Percentiles rank a stretch among this genome's conserved stretches.
These are phyloP conservation scores for Heterobasidion irregulare DNA, from an alignment of 1,284 basidiomycete species.

Conservation along the genomic window DNA sequence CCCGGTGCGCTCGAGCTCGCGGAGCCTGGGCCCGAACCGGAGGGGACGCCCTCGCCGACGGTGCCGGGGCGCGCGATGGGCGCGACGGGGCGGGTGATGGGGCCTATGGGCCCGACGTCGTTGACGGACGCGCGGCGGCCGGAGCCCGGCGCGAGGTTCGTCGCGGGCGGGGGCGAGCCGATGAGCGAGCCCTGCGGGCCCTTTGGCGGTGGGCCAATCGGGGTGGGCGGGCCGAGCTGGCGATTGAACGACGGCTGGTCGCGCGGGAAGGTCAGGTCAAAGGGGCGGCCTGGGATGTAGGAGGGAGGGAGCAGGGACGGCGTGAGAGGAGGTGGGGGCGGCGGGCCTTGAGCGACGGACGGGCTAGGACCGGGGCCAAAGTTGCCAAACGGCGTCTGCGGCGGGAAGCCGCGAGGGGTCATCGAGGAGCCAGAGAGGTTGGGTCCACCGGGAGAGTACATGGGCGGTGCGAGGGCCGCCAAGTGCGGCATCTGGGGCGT, in stretches of 20 bases:
- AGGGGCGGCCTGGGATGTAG: slow-evolving; percentile 34
- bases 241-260: slow-evolving; percentile 14
- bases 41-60: slow-evolving; percentile 22
- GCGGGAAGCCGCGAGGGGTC: slow-evolving; percentile 39
- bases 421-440: slow-evolving; percentile 38
- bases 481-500: slow-evolving; percentile 30
- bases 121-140: slow-evolving; percentile 23
- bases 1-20: background rate
- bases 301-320: slow-evolving; percentile 45
- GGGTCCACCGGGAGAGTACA: slow-evolving; percentile 37
- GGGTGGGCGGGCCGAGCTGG: slow-evolving; percentile 31
- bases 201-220: slow-evolving; percentile 42
- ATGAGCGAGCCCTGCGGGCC: slow-evolving; percentile 22
- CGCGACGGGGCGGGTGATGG: slow-evolving; percentile 35
- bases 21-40: slow-evolving; percentile 23
- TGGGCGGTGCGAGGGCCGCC: slow-evolving; percentile 29
- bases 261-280: slow-evolving; percentile 38
- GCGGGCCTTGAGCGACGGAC: slow-evolving; percentile 26
- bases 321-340: slow-evolving; percentile 34
- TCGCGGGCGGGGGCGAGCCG: slow-evolving; percentile 27
- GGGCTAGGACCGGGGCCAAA: slow-evolving; percentile 32
- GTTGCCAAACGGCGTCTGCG: slow-evolving; percentile 37
- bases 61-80: slow-evolving; percentile 32
- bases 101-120: slow-evolving; percentile 38
- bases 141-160: slow-evolving; percentile 23